phyloP scores from a whole-genome alignment of 139 green algal species.

The Mychonastes homosphaera region DNA sequence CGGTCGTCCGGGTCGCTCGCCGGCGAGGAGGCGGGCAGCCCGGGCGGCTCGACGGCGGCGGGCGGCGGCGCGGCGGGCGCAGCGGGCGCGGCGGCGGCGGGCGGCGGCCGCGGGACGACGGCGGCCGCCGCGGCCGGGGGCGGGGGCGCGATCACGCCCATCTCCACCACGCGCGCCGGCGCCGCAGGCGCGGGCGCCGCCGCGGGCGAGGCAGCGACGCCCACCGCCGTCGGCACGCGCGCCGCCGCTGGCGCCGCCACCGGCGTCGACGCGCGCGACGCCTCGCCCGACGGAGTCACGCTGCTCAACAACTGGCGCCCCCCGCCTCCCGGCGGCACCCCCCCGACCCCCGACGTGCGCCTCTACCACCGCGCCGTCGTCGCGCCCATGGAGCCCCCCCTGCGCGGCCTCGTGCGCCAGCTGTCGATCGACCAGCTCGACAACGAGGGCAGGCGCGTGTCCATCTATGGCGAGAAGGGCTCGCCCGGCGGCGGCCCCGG shows the following conservation, averaged over 20 bases:
- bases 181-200: slow-evolving; percentile 6
- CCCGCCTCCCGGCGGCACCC: slow-evolving; percentile 24
- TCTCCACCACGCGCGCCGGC: not conserved
- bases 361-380: slow-evolving; percentile 89
- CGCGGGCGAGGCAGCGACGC: not conserved
- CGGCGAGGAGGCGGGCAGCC: slow-evolving; percentile 41
- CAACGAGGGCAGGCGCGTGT: slow-evolving; percentile 87
- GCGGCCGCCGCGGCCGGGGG: not conserved
- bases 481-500: slow-evolving; percentile 4
- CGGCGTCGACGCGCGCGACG: slow-evolving; percentile 27
- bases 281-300: slow-evolving; percentile 43
- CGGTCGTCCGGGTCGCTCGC: slow-evolving; percentile 47
- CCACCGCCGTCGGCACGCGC: slow-evolving; percentile 25
- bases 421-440: slow-evolving; percentile 98
- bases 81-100: not conserved
- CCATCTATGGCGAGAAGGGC: slow-evolving; percentile 33
- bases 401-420: slow-evolving; percentile 76
- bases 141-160: not conserved
- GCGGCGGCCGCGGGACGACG: not conserved
- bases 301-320: slow-evolving; percentile 45
- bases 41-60: slow-evolving; percentile 5
- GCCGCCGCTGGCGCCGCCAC: slow-evolving; percentile 20
- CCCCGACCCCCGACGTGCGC: slow-evolving; percentile 69
- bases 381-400: slow-evolving; percentile 21
- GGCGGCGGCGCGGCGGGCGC: not conserved